These are phyloP conservation scores for Talaromyces sp. DNA, from an alignment of 2,329 filamentous ascomycete genomes.

Conservation along the genomic window DNA sequence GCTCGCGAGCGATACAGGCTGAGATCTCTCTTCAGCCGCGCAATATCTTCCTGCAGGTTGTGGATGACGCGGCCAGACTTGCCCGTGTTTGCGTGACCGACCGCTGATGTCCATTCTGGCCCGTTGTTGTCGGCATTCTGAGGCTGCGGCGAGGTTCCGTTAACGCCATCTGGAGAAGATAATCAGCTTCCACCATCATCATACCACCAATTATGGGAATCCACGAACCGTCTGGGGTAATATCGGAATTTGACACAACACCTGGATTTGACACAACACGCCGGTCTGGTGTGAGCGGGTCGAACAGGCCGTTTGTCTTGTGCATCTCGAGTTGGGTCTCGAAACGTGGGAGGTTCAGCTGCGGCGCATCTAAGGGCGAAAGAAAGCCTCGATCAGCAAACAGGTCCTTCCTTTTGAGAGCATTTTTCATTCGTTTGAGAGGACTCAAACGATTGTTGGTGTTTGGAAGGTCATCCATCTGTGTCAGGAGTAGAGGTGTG, in stretches of 20 bases:
- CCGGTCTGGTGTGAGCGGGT: conserved; percentile 20
- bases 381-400: conserved; percentile 20
- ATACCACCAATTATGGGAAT: neutral
- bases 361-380: conserved; percentile 25
- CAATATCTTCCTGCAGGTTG: conserved; percentile 46
- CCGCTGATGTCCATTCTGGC: conserved; percentile 46
- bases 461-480: conserved; percentile 3
- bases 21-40: conserved; percentile 43
- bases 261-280: conserved; percentile 18
- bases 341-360: conserved; percentile 35
- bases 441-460: conserved; percentile 9
- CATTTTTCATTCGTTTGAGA: conserved; percentile 24
- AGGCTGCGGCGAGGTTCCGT: conserved; percentile 21
- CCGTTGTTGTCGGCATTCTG: conserved; percentile 24
- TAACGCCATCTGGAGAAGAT: conserved; percentile 8
- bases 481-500: neutral
- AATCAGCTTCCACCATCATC: neutral
- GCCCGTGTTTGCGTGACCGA: conserved; percentile 45
- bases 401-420: conserved; percentile 5
- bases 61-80: conserved; percentile 49
- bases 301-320: conserved; percentile 35
- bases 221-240: conserved; percentile 21
- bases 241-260: conserved; percentile 17
- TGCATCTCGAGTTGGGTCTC: conserved; percentile 41
- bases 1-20: conserved; percentile 39